A percentile compares a stretch with the other conserved stretches of the same genome.
These are phyloP conservation scores for Cryptococcus sp. DNA, from an alignment of 1,284 basidiomycete species.

Conservation along the genomic window DNA sequence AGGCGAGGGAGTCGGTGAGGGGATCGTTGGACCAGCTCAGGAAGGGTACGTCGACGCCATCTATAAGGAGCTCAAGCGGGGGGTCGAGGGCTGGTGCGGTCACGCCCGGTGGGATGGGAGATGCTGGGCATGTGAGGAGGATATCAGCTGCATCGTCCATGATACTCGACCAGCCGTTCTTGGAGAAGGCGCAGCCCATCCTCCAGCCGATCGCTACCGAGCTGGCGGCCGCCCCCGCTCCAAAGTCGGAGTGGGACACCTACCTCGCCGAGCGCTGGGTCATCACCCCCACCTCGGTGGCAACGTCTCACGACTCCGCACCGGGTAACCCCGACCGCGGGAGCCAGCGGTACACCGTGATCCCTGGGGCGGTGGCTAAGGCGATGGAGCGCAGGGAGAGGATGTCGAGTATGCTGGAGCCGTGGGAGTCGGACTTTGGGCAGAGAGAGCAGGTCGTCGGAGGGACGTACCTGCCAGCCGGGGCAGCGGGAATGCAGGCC, in stretches of 20 bases:
- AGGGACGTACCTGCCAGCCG: conserved; percentile 5
- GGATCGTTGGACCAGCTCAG: conserved; percentile 40
- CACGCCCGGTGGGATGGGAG: background rate
- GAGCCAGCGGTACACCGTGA: conserved; percentile 1
- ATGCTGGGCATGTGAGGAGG: background rate
- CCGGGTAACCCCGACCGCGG: background rate
- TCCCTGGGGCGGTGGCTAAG: conserved; percentile 17
- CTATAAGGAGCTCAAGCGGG: conserved; percentile 3
- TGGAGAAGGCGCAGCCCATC: background rate
- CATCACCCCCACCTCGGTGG: conserved; percentile 16
- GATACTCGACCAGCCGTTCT: conserved; percentile 8
- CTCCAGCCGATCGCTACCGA: background rate
- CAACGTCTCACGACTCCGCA: background rate
- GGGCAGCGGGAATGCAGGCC: background rate
- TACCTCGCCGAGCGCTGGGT: conserved; percentile 40
- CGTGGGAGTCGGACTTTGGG: conserved; percentile 25
- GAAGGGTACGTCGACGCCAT: conserved; percentile 19
- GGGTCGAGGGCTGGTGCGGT: background rate
- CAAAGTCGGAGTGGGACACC: conserved; percentile 38
- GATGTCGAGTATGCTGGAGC: conserved; percentile 36
- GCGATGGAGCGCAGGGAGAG: conserved; percentile 24
- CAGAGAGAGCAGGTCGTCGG: conserved; percentile 2
- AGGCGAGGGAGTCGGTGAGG: conserved; percentile 37
- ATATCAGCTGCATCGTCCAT: conserved; percentile 15
- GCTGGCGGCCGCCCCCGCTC: background rate